Conservation (phyloP, 208 protist species). For the Jaenimonas drosophilae region DNA sequence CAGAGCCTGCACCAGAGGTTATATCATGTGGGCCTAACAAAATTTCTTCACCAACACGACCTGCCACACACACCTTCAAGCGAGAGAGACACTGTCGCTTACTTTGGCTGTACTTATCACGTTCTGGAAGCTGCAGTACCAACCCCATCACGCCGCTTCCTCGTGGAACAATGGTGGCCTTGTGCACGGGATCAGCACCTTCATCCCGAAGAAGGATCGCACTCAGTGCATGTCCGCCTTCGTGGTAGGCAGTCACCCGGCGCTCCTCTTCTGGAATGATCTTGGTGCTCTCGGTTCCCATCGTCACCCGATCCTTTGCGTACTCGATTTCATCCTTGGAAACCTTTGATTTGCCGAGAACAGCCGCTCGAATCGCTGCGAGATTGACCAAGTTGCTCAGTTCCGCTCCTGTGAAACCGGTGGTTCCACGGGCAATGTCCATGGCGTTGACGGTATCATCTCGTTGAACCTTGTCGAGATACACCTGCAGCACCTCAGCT, state of each 20-base stretch:
- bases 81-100: conserved; percentile 76
- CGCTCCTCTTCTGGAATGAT: conserved; percentile 80
- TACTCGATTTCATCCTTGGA: conserved; percentile 85
- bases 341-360: conserved; percentile 70
- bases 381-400: conserved; percentile 91
- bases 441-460: conserved; percentile 59
- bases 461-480: conserved; percentile 76
- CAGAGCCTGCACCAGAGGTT: conserved; percentile 86
- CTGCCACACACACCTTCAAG: conserved; percentile 81
- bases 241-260: conserved; percentile 84
- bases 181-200: conserved; percentile 84
- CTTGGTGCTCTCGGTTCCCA: conserved; percentile 83
- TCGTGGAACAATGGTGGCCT: conserved; percentile 88
- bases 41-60: conserved; percentile 95
- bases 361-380: conserved; percentile 79
- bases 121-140: conserved; percentile 81
- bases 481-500: conserved; percentile 77
- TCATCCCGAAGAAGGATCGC: conserved; percentile 72
- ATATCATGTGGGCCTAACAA: conserved; percentile 92
- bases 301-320: conserved; percentile 88
- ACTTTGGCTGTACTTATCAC: conserved; percentile 82
- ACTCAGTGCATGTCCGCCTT: conserved; percentile 77
- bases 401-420: conserved; percentile 89
- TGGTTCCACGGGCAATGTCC: conserved; percentile 77
- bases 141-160: conserved; percentile 88